These are phyloP conservation scores for Wickerhamomyces bovis DNA, from an alignment of 805 yeast species.

Conservation along the genomic window DNA sequence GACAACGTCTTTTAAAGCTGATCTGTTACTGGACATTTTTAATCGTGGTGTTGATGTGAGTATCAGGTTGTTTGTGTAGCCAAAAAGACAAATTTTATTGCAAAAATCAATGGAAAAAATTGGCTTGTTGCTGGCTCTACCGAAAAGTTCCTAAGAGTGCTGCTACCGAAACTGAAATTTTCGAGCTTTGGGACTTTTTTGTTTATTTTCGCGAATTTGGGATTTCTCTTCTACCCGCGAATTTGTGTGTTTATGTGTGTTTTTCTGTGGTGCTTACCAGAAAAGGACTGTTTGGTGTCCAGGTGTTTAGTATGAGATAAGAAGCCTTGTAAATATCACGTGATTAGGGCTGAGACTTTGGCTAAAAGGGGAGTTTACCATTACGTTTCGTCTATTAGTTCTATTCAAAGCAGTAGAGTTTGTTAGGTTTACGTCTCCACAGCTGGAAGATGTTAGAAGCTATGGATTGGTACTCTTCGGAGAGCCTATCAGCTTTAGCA, in stretches of 20 bases:
- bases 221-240: background rate
- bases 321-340: background rate
- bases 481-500: background rate
- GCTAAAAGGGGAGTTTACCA: background rate
- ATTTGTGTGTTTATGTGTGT: background rate
- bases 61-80: background rate
- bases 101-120: background rate
- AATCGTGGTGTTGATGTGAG: conserved; percentile 1
- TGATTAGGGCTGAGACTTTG: background rate
- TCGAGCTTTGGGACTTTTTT: background rate
- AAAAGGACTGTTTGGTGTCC: background rate
- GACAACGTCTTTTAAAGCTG: conserved; percentile 97
- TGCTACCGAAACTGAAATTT: background rate
- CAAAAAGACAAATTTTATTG: background rate
- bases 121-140: conserved; percentile 1
- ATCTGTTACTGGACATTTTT: conserved; percentile 45
- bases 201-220: background rate
- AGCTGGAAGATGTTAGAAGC: conserved; percentile 8
- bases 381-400: background rate
- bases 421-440: conserved; percentile 25
- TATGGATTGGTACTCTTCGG: background rate
- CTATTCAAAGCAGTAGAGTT: conserved; percentile 31
- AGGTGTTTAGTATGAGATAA: background rate
- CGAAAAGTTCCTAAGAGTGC: background rate
- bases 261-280: background rate